Evolutionary conservation across 768 basidiomycete genomes (phyloP), one percentile per base, ranked within the genome.

Genomic region (Clavaria fumosa): DNA sequence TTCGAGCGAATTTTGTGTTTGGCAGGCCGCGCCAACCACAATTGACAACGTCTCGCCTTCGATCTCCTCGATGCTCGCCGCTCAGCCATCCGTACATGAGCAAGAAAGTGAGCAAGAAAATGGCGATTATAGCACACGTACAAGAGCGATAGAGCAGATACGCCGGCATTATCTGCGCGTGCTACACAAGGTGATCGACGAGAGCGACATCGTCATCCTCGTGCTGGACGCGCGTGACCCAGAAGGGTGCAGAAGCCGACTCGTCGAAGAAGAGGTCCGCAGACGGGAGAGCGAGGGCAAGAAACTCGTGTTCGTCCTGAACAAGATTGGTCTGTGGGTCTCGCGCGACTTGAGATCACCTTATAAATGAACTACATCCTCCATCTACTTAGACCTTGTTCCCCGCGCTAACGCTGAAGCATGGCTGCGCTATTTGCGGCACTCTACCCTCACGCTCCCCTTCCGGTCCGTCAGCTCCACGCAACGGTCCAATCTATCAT

Each of bases 161-260:
- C 71, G 78, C 21, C 67, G 70, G 38, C 69, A 84, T 47, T 85
- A 88, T 49, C 60, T 91, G 33, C 74, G 81, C 26, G 67, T 79
- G 1, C 57, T 97, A 17, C 77, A 88, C 58, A 89, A 84, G 59
- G 93, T 99, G 31, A 80, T 97, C 42, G 90, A 95, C 45, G 69
- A 90, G 50, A 79, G 82, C 45, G 91, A 97, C 52, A 82, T 99
- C 22, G 59, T 97, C 35, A 66, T 97, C 31, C 78, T 83, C 23
- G 84, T 88, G 0, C 66, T 97, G 11, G 95, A 97, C 58, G 91
- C 91, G 1, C 66, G 93, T 27, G 93, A 97, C 62, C 93, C 95
- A 2, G 82, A 93, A 41, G 91, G 93, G 0, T 91, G 88, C 28
- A 60, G 93, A 45, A 93, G 88, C 57, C 67, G 80, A 36, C 66